phyloP scores from a whole-genome alignment of 164 flowering plant genomes.

The Malania oleifera region DNA sequence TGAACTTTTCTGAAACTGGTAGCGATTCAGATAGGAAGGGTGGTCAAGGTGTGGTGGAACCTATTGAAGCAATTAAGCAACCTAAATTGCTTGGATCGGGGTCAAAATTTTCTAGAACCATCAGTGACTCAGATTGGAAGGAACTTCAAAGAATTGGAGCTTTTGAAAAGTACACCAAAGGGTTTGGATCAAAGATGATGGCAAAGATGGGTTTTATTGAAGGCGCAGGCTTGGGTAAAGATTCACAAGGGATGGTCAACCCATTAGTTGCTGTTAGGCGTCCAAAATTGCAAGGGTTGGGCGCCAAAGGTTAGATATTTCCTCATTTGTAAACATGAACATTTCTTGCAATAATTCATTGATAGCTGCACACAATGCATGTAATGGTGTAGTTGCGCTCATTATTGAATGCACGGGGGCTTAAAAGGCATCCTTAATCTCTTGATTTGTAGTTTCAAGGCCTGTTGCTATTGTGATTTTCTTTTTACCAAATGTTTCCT shows the following conservation, averaged over 20 bases:
- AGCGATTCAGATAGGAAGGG: constrained; percentile 8
- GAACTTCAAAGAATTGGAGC: constrained; percentile 30
- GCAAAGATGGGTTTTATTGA: constrained; percentile 74
- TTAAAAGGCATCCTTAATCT: too few species aligned
- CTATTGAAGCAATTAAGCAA: constrained; percentile 14
- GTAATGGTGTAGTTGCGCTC: too few species aligned
- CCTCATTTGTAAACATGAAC: too few species aligned
- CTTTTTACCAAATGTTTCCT: too few species aligned
- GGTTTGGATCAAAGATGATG: constrained; percentile 84
- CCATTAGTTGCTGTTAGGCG: constrained; percentile 60
- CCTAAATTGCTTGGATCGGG: too few species aligned
- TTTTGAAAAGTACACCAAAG: constrained; percentile 75
- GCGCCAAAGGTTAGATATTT: constrained; percentile 36
- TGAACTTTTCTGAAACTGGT: constrained; percentile 34
- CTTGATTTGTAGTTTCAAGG: too few species aligned
- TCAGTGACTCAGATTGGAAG: constrained; percentile 2
- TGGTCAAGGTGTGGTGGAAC: constrained; percentile 12
- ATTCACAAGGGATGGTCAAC: constrained; percentile 60
- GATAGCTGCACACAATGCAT: too few species aligned
- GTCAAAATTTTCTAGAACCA: too few species aligned
- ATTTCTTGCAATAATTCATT: too few species aligned
- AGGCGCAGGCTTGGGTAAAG: constrained; percentile 65
- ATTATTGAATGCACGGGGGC: too few species aligned
- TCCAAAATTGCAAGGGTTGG: constrained; percentile 72
- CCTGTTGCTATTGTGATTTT: too few species aligned